Evolutionary conservation across 2,329 filamentous ascomycete species (phyloP).

Genomic region (Pyrenophora teres): DNA sequence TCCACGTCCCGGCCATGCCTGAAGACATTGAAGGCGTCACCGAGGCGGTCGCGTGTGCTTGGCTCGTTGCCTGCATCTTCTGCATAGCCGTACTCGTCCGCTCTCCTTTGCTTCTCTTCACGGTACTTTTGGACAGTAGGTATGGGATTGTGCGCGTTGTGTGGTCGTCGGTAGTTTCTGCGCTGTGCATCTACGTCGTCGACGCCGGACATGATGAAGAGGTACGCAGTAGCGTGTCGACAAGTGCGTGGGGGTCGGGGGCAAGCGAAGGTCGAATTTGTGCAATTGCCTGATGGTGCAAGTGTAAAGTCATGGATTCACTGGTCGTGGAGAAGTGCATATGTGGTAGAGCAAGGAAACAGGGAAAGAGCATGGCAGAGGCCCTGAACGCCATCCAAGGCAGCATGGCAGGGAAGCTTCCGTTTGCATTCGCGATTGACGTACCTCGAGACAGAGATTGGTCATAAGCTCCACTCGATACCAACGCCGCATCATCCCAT

Average conservation of each 20-base stretch:
- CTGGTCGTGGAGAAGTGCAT: slow-evolving; percentile 1
- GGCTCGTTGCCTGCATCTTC: slow-evolving; percentile 32
- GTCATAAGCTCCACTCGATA: slow-evolving; percentile 24
- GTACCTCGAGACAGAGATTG: slow-evolving; percentile 16
- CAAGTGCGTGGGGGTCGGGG: slow-evolving; percentile 5
- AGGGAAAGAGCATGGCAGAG: slow-evolving; percentile 15
- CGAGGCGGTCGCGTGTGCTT: slow-evolving; percentile 42
- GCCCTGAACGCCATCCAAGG: slow-evolving; percentile 8
- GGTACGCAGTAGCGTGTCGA: background rate
- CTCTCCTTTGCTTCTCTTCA: slow-evolving; percentile 52
- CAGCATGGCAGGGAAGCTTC: slow-evolving; percentile 12
- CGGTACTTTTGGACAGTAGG: slow-evolving; percentile 55
- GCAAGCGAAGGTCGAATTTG: background rate
- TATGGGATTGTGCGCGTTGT: slow-evolving; percentile 52
- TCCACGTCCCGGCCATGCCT: slow-evolving; percentile 37
- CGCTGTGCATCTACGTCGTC: slow-evolving; percentile 49
- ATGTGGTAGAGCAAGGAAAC: slow-evolving; percentile 11
- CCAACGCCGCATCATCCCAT: slow-evolving; percentile 15
- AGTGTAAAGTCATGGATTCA: slow-evolving; percentile 1
- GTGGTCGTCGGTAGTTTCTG: slow-evolving; percentile 49
- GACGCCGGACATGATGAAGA: slow-evolving; percentile 45
- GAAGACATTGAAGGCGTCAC: slow-evolving; percentile 44
- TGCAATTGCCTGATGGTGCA: slow-evolving; percentile 1
- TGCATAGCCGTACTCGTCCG: slow-evolving; percentile 39
- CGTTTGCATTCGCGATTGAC: slow-evolving; percentile 28